phyloP scores from a whole-genome alignment of 2,329 filamentous ascomycete species.

The Capronia americana region DNA sequence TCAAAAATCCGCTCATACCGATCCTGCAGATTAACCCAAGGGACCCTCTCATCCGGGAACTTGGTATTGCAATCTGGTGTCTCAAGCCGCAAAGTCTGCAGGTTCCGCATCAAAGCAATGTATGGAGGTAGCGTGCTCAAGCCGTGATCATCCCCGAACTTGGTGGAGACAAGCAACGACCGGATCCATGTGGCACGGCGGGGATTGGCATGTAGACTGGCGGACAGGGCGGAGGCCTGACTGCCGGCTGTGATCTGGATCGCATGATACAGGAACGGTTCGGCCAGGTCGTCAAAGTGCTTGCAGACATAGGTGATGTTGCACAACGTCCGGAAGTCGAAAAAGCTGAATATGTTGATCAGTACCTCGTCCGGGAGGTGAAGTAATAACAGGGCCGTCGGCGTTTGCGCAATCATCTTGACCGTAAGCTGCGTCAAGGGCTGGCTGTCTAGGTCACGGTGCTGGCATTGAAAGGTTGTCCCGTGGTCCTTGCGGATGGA shows the following conservation, averaged over 20 bases:
- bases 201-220: slow-evolving; percentile 31
- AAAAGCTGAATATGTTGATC: slow-evolving; percentile 35
- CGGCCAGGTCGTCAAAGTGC: slow-evolving; percentile 36
- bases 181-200: slow-evolving; percentile 36
- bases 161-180: slow-evolving; percentile 38
- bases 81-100: slow-evolving; percentile 37
- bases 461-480: slow-evolving; percentile 6
- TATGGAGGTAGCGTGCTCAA: slow-evolving; percentile 34
- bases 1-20: slow-evolving; percentile 39
- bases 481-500: not conserved
- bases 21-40: slow-evolving; percentile 39
- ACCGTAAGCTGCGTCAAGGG: slow-evolving; percentile 14
- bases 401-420: slow-evolving; percentile 34
- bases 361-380: slow-evolving; percentile 39
- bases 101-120: slow-evolving; percentile 36
- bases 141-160: slow-evolving; percentile 38
- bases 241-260: slow-evolving; percentile 33
- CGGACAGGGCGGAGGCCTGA: slow-evolving; percentile 30
- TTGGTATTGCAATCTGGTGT: slow-evolving; percentile 40
- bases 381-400: slow-evolving; percentile 32
- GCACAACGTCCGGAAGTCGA: slow-evolving; percentile 31
- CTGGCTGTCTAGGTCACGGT: not conserved
- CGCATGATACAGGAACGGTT: slow-evolving; percentile 38
- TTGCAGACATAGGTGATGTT: slow-evolving; percentile 33
- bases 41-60: slow-evolving; percentile 35